phyloP scores from a whole-genome alignment of 257 asterid species.

The Jacaranda copaia region DNA sequence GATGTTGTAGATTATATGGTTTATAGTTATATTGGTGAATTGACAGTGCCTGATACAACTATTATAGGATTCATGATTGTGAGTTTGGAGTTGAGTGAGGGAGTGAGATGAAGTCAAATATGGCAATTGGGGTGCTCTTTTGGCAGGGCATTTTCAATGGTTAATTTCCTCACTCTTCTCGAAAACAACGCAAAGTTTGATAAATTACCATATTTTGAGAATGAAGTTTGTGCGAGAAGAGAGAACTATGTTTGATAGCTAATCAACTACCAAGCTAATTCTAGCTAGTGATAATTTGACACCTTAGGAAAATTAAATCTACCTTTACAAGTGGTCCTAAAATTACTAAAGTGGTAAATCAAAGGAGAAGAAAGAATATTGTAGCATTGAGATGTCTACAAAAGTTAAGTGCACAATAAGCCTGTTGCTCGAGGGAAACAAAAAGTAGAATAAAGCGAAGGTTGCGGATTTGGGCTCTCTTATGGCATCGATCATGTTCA shows the following conservation, averaged over 20 bases:
- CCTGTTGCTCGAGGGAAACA: background rate
- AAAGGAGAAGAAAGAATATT: background rate
- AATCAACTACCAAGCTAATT: background rate
- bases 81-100: conserved; percentile 7
- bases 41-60: background rate
- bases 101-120: background rate
- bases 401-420: background rate
- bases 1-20: background rate
- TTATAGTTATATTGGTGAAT: background rate
- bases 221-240: background rate
- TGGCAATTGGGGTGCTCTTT: background rate
- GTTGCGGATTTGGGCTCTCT: background rate
- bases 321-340: background rate
- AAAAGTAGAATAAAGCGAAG: background rate
- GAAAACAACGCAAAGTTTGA: no score
- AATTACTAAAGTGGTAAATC: background rate
- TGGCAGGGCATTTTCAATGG: no score
- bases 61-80: background rate
- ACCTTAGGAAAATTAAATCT: background rate
- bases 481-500: background rate
- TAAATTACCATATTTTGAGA: background rate
- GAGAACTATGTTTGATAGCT: conserved; percentile 5
- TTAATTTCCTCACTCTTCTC: no score
- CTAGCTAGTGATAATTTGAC: conserved; percentile 11
- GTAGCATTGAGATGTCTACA: background rate